Percentiles rank a stretch among this genome's conserved stretches.
phyloP scores from a whole-genome alignment of 352 stramenopile species.

The Peronosclerospora sorghi region DNA sequence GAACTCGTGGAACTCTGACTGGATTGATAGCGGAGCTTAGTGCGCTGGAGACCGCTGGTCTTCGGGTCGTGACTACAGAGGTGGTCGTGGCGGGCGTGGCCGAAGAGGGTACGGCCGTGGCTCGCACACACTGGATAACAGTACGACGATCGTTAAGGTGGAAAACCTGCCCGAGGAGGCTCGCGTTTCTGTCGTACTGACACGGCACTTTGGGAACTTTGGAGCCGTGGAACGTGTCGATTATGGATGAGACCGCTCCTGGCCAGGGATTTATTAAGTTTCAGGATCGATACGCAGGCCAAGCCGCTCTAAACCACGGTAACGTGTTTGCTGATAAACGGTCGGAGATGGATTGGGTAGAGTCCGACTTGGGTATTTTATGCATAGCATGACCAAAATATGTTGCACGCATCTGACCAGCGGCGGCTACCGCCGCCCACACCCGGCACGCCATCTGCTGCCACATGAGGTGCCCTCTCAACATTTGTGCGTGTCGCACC shows the following conservation, averaged over 20 bases:
- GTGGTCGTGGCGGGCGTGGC: slow-evolving; percentile 39
- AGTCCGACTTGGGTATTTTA: too few relatives aligned
- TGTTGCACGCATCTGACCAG: too few relatives aligned
- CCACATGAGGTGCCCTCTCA: too few relatives aligned
- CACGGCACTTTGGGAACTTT: slow-evolving; percentile 83
- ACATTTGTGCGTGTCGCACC: too few relatives aligned
- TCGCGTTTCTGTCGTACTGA: slow-evolving; percentile 59
- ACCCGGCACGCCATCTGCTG: too few relatives aligned
- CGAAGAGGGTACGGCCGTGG: slow-evolving; percentile 29
- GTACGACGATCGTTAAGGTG: slow-evolving; percentile 76
- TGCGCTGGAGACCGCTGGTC: slow-evolving; percentile 40
- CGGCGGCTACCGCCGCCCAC: too few relatives aligned
- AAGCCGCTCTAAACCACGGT: slow-evolving; percentile 54
- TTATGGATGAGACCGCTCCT: slow-evolving; percentile 36
- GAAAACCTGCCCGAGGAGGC: slow-evolving; percentile 62
- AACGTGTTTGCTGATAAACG: slow-evolving; percentile 43
- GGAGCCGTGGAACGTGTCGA: slow-evolving; percentile 66
- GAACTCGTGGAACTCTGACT: slow-evolving; percentile 23
- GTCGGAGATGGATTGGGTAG: slow-evolving; percentile 53
- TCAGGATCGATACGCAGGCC: slow-evolving; percentile 61
- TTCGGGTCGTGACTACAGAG: slow-evolving; percentile 34
- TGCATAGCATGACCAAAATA: too few relatives aligned
- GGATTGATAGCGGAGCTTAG: slow-evolving; percentile 58
- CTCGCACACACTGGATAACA: slow-evolving; percentile 73
- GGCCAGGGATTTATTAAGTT: slow-evolving; percentile 74